These are phyloP conservation scores for Trichoderma atroviride DNA, from an alignment of 2,329 filamentous ascomycete species.

Conservation along the genomic window DNA sequence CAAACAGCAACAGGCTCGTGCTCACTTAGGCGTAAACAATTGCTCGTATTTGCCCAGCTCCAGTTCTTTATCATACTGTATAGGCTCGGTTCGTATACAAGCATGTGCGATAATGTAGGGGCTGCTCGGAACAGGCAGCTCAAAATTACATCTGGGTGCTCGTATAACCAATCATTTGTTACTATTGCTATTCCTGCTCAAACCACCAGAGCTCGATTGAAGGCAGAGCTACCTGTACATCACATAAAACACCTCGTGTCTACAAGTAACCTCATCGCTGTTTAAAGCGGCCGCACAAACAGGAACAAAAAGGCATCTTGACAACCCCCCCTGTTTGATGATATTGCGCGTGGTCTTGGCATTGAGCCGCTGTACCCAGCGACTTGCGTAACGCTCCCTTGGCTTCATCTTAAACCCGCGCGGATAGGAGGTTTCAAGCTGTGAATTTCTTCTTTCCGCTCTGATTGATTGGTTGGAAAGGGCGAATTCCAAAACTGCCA, in stretches of 20 bases:
- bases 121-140: neutral
- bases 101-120: neutral
- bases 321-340: neutral
- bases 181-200: neutral
- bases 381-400: constrained; percentile 7
- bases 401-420: constrained; percentile 11
- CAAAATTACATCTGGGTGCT: neutral
- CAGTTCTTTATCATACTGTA: neutral
- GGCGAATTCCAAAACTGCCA: neutral
- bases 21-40: neutral
- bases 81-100: neutral
- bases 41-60: neutral
- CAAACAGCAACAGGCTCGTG: neutral
- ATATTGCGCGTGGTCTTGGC: constrained; percentile 15
- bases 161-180: neutral
- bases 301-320: neutral
- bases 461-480: neutral
- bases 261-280: neutral
- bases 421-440: constrained; percentile 17
- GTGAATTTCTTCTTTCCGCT: neutral
- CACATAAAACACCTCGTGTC: neutral
- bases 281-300: neutral
- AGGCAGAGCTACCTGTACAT: neutral
- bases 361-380: constrained; percentile 5
- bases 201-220: neutral